Base-by-base conservation (phyloP, 2,329 filamentous ascomycete genomes). In the Calonectria hongkongensis region DNA sequence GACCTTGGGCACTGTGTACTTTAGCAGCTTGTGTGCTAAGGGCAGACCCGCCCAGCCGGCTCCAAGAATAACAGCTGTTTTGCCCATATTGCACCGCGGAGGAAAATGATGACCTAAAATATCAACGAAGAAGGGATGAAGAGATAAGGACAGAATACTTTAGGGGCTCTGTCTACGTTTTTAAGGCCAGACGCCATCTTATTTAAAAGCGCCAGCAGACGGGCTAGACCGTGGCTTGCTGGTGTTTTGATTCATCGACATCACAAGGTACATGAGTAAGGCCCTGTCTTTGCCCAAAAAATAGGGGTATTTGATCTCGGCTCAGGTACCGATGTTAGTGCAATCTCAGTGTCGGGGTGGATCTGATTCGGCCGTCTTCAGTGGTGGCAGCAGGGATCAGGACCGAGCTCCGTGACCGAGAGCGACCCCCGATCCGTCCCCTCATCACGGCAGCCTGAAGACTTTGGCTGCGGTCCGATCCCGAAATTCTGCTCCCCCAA, bases 51-150 rank as follows among this genome's bases (percentile, higher is more conserved):
- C 88, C 75, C 86, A 88, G 66, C 88, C 86, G 63, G 88, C 89
- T 28, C 89, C 89, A 13, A 90, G 83, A 54, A 90, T 84, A 28
- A 90, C 85, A 45, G 90, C 84, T 6, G 87, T 89, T 74, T 88
- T 86, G n/a, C 83, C 68, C 87, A 88, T 89, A 39, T 76, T 76
- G 66, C 15, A 9, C 51, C 43, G 45, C 28, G 16, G 25, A 8
- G 15, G 43, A 15, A 25, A 18, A 43, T 41, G n/a, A 5, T 58
- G 30, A 2, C 28, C 13, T 25, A 30, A 1, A 6, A 9, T 47
- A 47, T 50, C 3, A 18, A 50, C 13, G 7, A 18, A 13, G 25
- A 18, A 43, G 16, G 4, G 16, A 28, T 30, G 6, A 9, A 18
- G 6, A n/a, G 25, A n/a, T 6, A 25, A 45, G 36, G 13, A 41